A percentile compares a stretch with the other conserved stretches of the same genome.
phyloP scores from a whole-genome alignment of 202 grass and related monocot genomes.

The Schoenoplectus tabernaemontani region DNA sequence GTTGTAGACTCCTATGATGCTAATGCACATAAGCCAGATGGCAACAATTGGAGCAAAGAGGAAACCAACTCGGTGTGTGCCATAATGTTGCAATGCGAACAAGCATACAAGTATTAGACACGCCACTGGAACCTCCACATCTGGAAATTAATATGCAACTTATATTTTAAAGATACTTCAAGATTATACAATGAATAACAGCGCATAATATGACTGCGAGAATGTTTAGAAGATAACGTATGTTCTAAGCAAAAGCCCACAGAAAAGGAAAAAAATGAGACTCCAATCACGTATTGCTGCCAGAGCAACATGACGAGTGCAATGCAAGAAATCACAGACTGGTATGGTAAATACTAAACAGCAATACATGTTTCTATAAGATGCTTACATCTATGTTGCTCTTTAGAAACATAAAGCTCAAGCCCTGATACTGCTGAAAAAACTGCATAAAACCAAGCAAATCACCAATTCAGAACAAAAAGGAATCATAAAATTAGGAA shows the following conservation, averaged over 20 bases:
- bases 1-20: conserved; percentile 74
- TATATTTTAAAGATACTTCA: background rate
- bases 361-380: background rate
- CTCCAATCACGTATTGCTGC: background rate
- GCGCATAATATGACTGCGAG: background rate
- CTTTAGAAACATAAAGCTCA: conserved; percentile 53
- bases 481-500: too few relatives aligned
- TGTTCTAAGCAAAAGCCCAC: background rate
- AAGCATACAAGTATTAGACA: conserved; percentile 70
- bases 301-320: background rate
- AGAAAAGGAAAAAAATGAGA: background rate
- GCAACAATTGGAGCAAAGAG: conserved; percentile 70
- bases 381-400: conserved; percentile 78
- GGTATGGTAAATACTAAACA: background rate
- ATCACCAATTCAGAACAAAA: conserved; percentile 13
- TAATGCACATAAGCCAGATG: conserved; percentile 79
- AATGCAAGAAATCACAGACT: background rate
- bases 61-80: conserved; percentile 75
- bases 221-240: background rate
- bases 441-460: conserved; percentile 43
- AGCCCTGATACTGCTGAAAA: conserved; percentile 86
- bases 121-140: conserved; percentile 75
- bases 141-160: conserved; percentile 35
- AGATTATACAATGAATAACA: background rate
- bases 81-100: conserved; percentile 84